Evolutionary conservation across 2,329 filamentous ascomycete genomes (phyloP).

Genomic region (Fusarium ramigenum): DNA sequence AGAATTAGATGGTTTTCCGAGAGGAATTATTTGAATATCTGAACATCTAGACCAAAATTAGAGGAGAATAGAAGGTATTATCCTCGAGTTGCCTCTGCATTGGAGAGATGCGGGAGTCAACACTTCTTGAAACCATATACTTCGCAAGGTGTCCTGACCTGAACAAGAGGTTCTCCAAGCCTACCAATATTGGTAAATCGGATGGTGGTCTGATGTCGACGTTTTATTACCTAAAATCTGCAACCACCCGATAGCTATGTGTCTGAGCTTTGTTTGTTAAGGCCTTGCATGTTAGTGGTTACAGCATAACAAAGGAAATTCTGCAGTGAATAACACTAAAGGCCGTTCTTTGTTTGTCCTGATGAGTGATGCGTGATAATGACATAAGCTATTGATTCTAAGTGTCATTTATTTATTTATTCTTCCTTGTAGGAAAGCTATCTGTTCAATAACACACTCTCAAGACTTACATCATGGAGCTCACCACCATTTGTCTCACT

Average conservation of each 20-base stretch:
- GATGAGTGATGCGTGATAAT: neutral
- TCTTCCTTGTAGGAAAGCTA: neutral
- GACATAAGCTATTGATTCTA: neutral
- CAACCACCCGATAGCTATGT: too few species aligned
- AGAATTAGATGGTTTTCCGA: too few species aligned
- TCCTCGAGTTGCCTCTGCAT: neutral
- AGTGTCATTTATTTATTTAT: neutral
- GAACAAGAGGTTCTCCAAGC: too few species aligned
- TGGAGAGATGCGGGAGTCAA: neutral
- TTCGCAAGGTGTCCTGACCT: neutral
- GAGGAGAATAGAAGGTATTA: neutral
- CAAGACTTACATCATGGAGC: neutral
- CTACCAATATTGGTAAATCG: too few species aligned
- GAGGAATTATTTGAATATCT: neutral
- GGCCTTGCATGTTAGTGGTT: neutral
- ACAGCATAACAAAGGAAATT: neutral
- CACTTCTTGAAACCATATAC: too few species aligned
- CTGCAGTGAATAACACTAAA: neutral
- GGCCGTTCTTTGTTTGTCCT: neutral
- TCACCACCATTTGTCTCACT: neutral
- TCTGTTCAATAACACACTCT: neutral
- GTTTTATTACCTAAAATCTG: neutral
- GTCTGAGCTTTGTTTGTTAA: neutral
- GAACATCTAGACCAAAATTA: neutral
- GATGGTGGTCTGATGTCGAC: neutral